Conservation (phyloP, 2,329 filamentous ascomycete genomes). For the Fusarium concolor region DNA sequence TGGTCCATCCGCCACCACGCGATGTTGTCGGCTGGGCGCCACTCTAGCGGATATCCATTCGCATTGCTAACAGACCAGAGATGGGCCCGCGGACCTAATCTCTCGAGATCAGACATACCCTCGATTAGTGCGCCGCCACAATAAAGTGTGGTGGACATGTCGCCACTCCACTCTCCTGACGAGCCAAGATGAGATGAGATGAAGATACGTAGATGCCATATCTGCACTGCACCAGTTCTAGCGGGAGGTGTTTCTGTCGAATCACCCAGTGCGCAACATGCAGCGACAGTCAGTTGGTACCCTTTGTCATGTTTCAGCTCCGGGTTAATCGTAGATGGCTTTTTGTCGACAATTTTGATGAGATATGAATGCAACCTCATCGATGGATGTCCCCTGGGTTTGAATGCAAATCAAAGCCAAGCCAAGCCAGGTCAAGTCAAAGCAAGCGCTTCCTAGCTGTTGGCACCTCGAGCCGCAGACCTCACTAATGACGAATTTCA, state of each 20-base stretch:
- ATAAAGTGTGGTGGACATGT: constrained; percentile 26
- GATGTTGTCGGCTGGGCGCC: constrained; percentile 42
- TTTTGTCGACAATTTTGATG: constrained; percentile 10
- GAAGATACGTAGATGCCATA: constrained; percentile 26
- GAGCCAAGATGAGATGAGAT: constrained; percentile 33
- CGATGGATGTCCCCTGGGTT: constrained; percentile 4
- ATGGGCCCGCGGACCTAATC: constrained; percentile 46
- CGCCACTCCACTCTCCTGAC: constrained; percentile 24
- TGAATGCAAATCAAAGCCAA: not conserved
- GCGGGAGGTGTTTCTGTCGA: not conserved
- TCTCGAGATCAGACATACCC: constrained; percentile 46
- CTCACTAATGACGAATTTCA: constrained; percentile 8
- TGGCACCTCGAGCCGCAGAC: not conserved
- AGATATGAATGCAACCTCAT: constrained; percentile 16
- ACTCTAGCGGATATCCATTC: constrained; percentile 41
- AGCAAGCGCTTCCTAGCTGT: constrained; percentile 1
- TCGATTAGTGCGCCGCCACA: constrained; percentile 44
- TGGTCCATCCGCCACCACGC: constrained; percentile 44
- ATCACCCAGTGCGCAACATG: constrained; percentile 6
- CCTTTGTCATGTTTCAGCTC: constrained; percentile 19
- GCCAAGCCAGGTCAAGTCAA: constrained; percentile 1
- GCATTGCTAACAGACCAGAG: constrained; percentile 23
- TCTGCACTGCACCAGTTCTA: not conserved
- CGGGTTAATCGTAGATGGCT: constrained; percentile 26
- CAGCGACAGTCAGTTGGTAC: constrained; percentile 7